Evolutionary conservation across 1,284 basidiomycete species (phyloP).

Genomic region (Ganoderma lucidum): DNA sequence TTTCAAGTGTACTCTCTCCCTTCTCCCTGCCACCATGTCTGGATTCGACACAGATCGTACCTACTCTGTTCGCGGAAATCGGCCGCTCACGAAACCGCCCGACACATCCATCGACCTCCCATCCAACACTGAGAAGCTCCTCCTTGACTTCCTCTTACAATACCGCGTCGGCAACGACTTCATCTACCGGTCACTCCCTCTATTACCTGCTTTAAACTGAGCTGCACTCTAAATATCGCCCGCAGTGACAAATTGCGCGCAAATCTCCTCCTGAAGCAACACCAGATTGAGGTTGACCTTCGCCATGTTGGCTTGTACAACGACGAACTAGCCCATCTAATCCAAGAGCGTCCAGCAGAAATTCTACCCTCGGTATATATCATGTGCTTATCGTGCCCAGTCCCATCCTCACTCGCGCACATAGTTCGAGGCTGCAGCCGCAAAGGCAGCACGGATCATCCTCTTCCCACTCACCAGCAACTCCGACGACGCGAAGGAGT

Average conservation of each 20-base stretch:
- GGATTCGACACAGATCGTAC: constrained; percentile 83
- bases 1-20: neutral
- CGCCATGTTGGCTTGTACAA: constrained; percentile 92
- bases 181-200: constrained; percentile 76
- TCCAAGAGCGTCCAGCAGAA: constrained; percentile 91
- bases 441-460: constrained; percentile 82
- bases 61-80: constrained; percentile 79
- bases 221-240: constrained; percentile 10
- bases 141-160: constrained; percentile 86
- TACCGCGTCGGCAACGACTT: constrained; percentile 91
- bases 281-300: constrained; percentile 93
- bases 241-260: constrained; percentile 88
- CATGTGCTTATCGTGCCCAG: neutral
- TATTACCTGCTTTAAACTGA: neutral
- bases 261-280: constrained; percentile 90
- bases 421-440: constrained; percentile 87
- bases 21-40: constrained; percentile 47
- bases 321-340: constrained; percentile 90
- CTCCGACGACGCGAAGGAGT: constrained; percentile 63
- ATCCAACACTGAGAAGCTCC: constrained; percentile 80
- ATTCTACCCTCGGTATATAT: constrained; percentile 83
- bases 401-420: neutral
- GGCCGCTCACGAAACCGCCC: constrained; percentile 46
- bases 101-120: constrained; percentile 67
- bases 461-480: constrained; percentile 76